Evolutionary conservation across 2,329 filamentous ascomycete genomes (phyloP).

Genomic region (Tolypocladium cylindrosporum): DNA sequence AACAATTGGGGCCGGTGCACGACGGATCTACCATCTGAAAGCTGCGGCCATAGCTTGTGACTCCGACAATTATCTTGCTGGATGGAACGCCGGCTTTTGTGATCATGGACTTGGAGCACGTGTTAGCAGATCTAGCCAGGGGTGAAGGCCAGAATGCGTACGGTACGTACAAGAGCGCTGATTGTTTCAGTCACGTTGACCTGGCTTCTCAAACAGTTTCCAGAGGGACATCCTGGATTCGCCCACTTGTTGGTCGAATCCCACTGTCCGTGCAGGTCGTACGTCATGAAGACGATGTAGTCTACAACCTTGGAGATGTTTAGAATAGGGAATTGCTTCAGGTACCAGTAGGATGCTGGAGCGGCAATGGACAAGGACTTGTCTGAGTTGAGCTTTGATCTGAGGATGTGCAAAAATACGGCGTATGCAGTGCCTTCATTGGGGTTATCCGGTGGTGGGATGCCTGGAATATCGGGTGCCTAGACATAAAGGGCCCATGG

Average conservation of each 20-base stretch:
- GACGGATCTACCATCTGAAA: slow-evolving; percentile 16
- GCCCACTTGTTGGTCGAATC: slow-evolving; percentile 17
- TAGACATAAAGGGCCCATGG: too few species aligned
- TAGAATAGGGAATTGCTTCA: slow-evolving; percentile 23
- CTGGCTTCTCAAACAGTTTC: slow-evolving; percentile 23
- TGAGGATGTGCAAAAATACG: too few species aligned
- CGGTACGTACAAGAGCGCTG: slow-evolving; percentile 10
- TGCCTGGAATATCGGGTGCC: slow-evolving; percentile 14
- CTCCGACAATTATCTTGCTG: slow-evolving; percentile 19
- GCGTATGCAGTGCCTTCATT: slow-evolving; percentile 9
- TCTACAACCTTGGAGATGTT: slow-evolving; percentile 16
- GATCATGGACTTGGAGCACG: slow-evolving; percentile 13
- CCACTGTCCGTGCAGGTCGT: slow-evolving; percentile 22
- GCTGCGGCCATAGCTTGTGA: slow-evolving; percentile 19
- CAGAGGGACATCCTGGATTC: slow-evolving; percentile 13
- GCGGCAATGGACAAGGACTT: slow-evolving; percentile 20
- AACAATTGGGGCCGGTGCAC: slow-evolving; percentile 12
- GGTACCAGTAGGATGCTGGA: slow-evolving; percentile 21
- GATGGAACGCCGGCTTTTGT: slow-evolving; percentile 21
- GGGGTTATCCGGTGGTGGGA: slow-evolving; percentile 8
- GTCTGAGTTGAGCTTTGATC: neutral
- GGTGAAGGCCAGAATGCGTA: too few species aligned
- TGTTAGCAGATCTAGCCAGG: too few species aligned
- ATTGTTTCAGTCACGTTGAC: slow-evolving; percentile 26
- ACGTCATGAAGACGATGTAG: slow-evolving; percentile 24